A percentile compares a stretch with the other conserved stretches of the same genome.
Conservation (phyloP, 1,284 basidiomycete genomes). For the Entoloma clypeatum region DNA sequence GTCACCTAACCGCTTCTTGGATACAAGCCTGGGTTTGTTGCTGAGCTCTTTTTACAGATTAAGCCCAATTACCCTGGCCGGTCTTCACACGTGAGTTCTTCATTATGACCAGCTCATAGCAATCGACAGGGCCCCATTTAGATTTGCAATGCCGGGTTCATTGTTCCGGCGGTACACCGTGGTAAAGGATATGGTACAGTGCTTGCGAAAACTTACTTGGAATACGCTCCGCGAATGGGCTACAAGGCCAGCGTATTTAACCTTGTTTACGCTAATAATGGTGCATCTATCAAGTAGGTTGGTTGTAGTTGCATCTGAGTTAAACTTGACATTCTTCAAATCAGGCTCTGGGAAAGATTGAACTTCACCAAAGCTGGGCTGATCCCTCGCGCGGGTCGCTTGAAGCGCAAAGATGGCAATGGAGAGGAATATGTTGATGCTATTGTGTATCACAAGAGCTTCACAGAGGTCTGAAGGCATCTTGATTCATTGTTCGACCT, state of each 20-base stretch:
- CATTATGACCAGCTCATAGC: constrained; percentile 2
- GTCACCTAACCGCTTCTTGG: constrained; percentile 23
- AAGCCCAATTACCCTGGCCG: constrained; percentile 94
- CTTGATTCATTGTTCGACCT: too few relatives aligned
- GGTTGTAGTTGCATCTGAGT: constrained; percentile 1
- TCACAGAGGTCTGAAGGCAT: constrained; percentile 30
- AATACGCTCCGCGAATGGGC: constrained; percentile 77
- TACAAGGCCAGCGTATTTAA: constrained; percentile 93
- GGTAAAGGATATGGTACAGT: constrained; percentile 69
- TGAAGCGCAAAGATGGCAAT: constrained; percentile 59
- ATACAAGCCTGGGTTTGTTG: constrained; percentile 4
- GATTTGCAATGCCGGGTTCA: constrained; percentile 90
- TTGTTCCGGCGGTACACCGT: constrained; percentile 70
- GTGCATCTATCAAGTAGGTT: constrained; percentile 60
- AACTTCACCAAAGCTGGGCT: constrained; percentile 80
- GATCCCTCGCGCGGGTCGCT: constrained; percentile 81
- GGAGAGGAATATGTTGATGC: constrained; percentile 90
- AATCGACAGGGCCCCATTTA: constrained; percentile 24
- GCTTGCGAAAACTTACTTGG: constrained; percentile 77
- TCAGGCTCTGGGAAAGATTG: constrained; percentile 84
- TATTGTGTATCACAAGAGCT: constrained; percentile 81
- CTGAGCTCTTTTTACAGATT: constrained; percentile 40
- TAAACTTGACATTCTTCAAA: too few relatives aligned
- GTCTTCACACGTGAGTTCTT: constrained; percentile 76
- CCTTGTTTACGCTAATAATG: constrained; percentile 84